These are phyloP conservation scores for Dichotomopilus funicola DNA, from an alignment of 2,329 filamentous ascomycete genomes.

Conservation along the genomic window DNA sequence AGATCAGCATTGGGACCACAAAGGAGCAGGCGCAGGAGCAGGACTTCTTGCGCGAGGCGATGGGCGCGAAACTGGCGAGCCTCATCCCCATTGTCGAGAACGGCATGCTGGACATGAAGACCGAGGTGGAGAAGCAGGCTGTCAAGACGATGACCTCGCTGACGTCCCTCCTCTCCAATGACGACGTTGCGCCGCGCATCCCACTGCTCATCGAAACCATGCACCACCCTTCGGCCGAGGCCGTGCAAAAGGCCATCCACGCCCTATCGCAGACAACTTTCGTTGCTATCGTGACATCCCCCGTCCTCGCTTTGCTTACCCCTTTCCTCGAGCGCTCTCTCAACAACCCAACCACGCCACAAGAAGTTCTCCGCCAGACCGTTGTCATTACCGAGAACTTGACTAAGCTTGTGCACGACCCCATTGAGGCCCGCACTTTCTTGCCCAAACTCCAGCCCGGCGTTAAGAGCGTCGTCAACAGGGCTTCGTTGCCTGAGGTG, in stretches of 20 bases:
- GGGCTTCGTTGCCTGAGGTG: slow-evolving; percentile 90
- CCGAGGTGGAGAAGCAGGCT: slow-evolving; percentile 83
- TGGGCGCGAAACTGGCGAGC: slow-evolving; percentile 80
- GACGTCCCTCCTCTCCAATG: slow-evolving; percentile 86
- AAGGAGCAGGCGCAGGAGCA: slow-evolving; percentile 82
- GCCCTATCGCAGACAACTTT: slow-evolving; percentile 98
- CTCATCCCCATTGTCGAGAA: slow-evolving; percentile 87
- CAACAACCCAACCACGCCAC: slow-evolving; percentile 82
- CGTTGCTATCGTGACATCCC: slow-evolving; percentile 90
- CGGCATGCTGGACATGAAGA: slow-evolving; percentile 95
- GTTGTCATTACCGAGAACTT: slow-evolving; percentile 96
- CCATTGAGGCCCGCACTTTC: slow-evolving; percentile 90
- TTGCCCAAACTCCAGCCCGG: slow-evolving; percentile 90
- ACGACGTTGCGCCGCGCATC: slow-evolving; percentile 89
- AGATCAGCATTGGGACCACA: slow-evolving; percentile 69
- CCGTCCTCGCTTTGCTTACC: slow-evolving; percentile 87
- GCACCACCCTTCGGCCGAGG: slow-evolving; percentile 84
- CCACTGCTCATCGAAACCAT: slow-evolving; percentile 90
- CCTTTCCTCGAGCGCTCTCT: slow-evolving; percentile 90
- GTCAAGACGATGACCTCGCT: slow-evolving; percentile 85
- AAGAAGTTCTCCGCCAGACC: slow-evolving; percentile 92
- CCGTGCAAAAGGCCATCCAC: slow-evolving; percentile 91
- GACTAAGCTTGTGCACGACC: slow-evolving; percentile 94
- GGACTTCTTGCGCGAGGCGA: slow-evolving; percentile 80
- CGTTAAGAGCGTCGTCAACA: slow-evolving; percentile 79